Conservation (phyloP, 1,139 yeast genomes). For the Lodderomyces margitis region DNA sequence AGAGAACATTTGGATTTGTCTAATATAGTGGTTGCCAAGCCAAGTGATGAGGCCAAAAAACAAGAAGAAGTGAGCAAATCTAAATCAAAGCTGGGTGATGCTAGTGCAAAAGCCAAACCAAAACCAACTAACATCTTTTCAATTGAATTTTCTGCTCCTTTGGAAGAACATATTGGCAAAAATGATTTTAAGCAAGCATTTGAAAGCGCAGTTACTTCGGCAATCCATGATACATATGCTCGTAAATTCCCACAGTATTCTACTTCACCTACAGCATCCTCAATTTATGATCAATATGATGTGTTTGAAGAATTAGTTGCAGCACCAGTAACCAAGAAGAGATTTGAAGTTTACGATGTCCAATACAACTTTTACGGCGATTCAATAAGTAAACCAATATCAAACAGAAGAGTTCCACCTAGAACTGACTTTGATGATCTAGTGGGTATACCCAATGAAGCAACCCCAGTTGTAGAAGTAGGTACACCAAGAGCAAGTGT, state of each 20-base stretch:
- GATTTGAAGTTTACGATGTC: conserved; percentile 49
- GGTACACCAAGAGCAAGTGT: conserved; percentile 33
- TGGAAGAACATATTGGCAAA: conserved; percentile 28
- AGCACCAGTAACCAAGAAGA: conserved; percentile 53
- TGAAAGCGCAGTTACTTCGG: conserved; percentile 30
- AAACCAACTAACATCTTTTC: conserved; percentile 31
- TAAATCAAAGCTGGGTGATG: conserved; percentile 2
- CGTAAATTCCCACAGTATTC: conserved; percentile 44
- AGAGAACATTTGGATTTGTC: conserved; percentile 74
- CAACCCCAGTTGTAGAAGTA: conserved; percentile 4
- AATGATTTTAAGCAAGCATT: conserved; percentile 31
- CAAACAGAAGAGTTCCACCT: conserved; percentile 6
- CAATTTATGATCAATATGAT: conserved; percentile 41
- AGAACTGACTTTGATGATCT: conserved; percentile 39
- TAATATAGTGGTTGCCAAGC: conserved; percentile 56
- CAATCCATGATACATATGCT: conserved; percentile 39
- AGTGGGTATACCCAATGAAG: conserved; percentile 33
- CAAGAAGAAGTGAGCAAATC: conserved; percentile 13
- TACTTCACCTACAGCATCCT: conserved; percentile 40
- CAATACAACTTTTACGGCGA: conserved; percentile 24
- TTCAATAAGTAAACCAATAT: conserved; percentile 15
- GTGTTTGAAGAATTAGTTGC: conserved; percentile 65
- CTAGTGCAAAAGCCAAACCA: conserved; percentile 17
- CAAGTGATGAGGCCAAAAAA: conserved; percentile 17
- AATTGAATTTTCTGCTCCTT: conserved; percentile 25